phyloP scores from a whole-genome alignment of 164 flowering plant species.

The Tetrastigma voinierianum region DNA sequence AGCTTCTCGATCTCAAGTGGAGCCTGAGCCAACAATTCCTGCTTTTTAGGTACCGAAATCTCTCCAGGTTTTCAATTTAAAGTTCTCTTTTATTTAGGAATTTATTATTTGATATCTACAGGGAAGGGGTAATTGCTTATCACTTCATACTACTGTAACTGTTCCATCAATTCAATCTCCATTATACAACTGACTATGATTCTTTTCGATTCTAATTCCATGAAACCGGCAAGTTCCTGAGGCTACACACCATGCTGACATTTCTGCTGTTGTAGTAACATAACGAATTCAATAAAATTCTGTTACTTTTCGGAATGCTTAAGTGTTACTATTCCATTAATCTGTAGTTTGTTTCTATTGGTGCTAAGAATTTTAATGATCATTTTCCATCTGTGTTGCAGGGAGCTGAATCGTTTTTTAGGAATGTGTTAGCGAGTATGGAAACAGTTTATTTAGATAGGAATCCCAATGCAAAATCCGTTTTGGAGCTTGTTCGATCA shows the following conservation, averaged over 20 bases:
- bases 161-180: too few relatives aligned
- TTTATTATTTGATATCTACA: too few relatives aligned
- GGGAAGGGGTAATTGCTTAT: not conserved
- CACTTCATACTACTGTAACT: too few relatives aligned
- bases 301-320: not conserved
- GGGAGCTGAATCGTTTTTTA: slow-evolving; percentile 76
- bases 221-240: too few relatives aligned
- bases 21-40: slow-evolving; percentile 5
- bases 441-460: slow-evolving; percentile 72
- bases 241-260: too few relatives aligned
- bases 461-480: slow-evolving; percentile 81
- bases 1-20: slow-evolving; percentile 11
- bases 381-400: slow-evolving; percentile 16
- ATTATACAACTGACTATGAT: too few relatives aligned
- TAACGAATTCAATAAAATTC: too few relatives aligned
- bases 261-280: too few relatives aligned
- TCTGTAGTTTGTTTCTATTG: slow-evolving; percentile 13
- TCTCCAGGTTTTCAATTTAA: too few relatives aligned
- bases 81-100: too few relatives aligned
- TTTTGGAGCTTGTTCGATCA: slow-evolving; percentile 74
- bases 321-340: not conserved
- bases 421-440: slow-evolving; percentile 64
- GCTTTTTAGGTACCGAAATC: slow-evolving; percentile 10
- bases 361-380: slow-evolving; percentile 2
- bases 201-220: too few relatives aligned